A percentile compares a stretch with the other conserved stretches of the same genome.
Evolutionary conservation across 441 rosid species (phyloP).

Genomic region (Mallotus repandus): DNA sequence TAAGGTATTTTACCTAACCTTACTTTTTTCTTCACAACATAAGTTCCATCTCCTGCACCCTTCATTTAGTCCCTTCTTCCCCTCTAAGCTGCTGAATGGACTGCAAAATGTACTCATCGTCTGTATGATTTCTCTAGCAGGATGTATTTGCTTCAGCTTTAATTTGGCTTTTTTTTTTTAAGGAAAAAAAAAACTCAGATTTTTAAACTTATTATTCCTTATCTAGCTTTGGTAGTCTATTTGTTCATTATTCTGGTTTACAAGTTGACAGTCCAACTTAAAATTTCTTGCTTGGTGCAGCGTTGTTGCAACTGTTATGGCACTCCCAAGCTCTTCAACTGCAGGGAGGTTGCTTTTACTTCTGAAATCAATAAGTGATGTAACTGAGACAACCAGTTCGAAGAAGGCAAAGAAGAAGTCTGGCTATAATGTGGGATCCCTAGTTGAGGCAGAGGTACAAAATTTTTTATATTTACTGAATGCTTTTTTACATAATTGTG

Average conservation of each 20-base stretch:
- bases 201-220: neutral
- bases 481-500: slow-evolving; percentile 6
- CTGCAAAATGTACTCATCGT: neutral
- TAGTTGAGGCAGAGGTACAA: slow-evolving; percentile 87
- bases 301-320: slow-evolving; percentile 70
- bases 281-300: slow-evolving; percentile 41
- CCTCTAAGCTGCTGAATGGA: neutral
- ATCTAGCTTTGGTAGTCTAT: slow-evolving; percentile 7
- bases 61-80: neutral
- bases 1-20: neutral
- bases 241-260: slow-evolving; percentile 12
- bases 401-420: slow-evolving; percentile 86
- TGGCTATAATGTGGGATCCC: slow-evolving; percentile 66
- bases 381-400: slow-evolving; percentile 63
- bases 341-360: slow-evolving; percentile 88
- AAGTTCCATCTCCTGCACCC: neutral
- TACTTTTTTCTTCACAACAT: neutral
- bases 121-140: neutral
- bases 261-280: slow-evolving; percentile 11
- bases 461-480: slow-evolving; percentile 14
- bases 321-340: slow-evolving; percentile 60
- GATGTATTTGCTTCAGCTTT: neutral
- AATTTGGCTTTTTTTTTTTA: neutral
- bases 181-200: neutral
- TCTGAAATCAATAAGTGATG: slow-evolving; percentile 62